Evolutionary conservation across 768 basidiomycete genomes (phyloP).

Genomic region (Boletus rufocinnamomeus): DNA sequence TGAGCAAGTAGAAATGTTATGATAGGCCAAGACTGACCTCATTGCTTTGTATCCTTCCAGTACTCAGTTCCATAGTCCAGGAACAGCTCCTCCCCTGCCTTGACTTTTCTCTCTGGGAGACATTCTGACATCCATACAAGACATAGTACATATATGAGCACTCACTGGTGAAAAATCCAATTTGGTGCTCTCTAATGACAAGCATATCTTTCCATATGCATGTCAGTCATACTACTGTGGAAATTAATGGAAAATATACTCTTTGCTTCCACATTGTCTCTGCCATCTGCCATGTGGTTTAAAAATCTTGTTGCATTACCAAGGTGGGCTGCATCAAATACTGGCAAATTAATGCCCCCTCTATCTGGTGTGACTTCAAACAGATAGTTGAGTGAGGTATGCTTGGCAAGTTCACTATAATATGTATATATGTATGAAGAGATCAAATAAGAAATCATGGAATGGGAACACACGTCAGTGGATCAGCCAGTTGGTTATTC

Average conservation of each 20-base stretch:
- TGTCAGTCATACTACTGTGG: neutral
- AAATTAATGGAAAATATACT: slow-evolving; percentile 23
- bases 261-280: slow-evolving; percentile 25
- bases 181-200: slow-evolving; percentile 39
- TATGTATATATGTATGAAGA: neutral
- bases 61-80: slow-evolving; percentile 37
- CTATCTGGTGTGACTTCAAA: slow-evolving; percentile 26
- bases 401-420: slow-evolving; percentile 12
- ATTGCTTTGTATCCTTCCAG: slow-evolving; percentile 18
- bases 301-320: slow-evolving; percentile 50
- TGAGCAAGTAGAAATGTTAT: neutral
- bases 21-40: too few species aligned
- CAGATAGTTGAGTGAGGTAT: slow-evolving; percentile 37
- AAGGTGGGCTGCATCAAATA: slow-evolving; percentile 41
- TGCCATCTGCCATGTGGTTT: slow-evolving; percentile 33
- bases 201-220: slow-evolving; percentile 18
- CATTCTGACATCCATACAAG: neutral
- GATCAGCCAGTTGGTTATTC: slow-evolving; percentile 10
- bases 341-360: neutral
- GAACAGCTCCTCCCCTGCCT: slow-evolving; percentile 37
- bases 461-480: slow-evolving; percentile 2
- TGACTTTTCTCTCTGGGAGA: slow-evolving; percentile 27
- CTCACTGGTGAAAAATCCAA: slow-evolving; percentile 41
- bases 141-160: neutral
- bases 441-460: neutral